Percentiles rank a stretch among this genome's conserved stretches.
Evolutionary conservation across 768 basidiomycete species (phyloP).

Genomic region (Agaricus blazei): DNA sequence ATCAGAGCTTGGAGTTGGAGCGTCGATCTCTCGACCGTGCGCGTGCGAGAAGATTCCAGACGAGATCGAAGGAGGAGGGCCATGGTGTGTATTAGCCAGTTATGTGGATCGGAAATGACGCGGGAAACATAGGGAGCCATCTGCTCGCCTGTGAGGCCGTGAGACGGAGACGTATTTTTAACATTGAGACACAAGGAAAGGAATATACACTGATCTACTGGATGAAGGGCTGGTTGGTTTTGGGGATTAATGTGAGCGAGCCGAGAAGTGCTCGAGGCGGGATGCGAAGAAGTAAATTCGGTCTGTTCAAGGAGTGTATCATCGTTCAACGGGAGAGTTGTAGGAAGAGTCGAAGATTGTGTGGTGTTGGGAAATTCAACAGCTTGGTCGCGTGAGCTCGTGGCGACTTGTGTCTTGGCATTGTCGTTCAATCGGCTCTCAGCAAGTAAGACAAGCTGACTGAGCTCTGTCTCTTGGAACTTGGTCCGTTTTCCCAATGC

Average conservation of each 20-base stretch:
- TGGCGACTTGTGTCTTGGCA: slow-evolving; percentile 14
- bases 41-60: slow-evolving; percentile 80
- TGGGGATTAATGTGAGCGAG: slow-evolving; percentile 77
- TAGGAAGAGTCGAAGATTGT: slow-evolving; percentile 44
- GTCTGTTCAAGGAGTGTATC: slow-evolving; percentile 96
- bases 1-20: slow-evolving; percentile 93
- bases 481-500: slow-evolving; percentile 92
- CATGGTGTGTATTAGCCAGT: slow-evolving; percentile 98
- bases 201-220: slow-evolving; percentile 91
- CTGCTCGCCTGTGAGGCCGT: slow-evolving; percentile 89
- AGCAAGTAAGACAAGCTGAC: slow-evolving; percentile 93
- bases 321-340: slow-evolving; percentile 83
- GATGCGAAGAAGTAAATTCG: slow-evolving; percentile 74
- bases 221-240: slow-evolving; percentile 81
- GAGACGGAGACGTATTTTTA: slow-evolving; percentile 81
- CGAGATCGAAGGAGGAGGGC: slow-evolving; percentile 90
- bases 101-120: slow-evolving; percentile 82
- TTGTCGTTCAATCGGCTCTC: slow-evolving; percentile 55
- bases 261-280: slow-evolving; percentile 37
- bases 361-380: slow-evolving; percentile 5
- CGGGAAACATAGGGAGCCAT: slow-evolving; percentile 90
- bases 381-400: slow-evolving; percentile 8
- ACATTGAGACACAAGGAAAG: slow-evolving; percentile 88
- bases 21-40: slow-evolving; percentile 90
- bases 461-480: slow-evolving; percentile 80